phyloP scores from a whole-genome alignment of 371 early-diverging fungal genomes.

The Syncephalastrum racemosum region DNA sequence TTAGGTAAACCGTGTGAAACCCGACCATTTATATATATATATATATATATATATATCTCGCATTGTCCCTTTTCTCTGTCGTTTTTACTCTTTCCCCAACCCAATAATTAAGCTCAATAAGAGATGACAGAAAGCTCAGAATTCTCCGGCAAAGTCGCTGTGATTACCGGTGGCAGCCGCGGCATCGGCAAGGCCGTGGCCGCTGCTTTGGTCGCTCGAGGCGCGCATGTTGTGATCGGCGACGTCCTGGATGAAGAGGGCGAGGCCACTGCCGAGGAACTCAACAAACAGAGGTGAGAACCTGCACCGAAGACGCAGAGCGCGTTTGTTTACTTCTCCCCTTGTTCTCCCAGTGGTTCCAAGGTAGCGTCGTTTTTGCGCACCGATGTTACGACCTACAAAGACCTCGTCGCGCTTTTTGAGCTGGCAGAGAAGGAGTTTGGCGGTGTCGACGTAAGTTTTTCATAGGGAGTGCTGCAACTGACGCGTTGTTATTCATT shows the following conservation, averaged over 20 bases:
- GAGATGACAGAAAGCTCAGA: neutral
- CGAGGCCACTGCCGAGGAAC: slow-evolving; percentile 26
- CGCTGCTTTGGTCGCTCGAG: slow-evolving; percentile 42
- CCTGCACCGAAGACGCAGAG: too few relatives aligned
- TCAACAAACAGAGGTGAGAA: slow-evolving; percentile 28
- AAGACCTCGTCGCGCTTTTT: slow-evolving; percentile 42
- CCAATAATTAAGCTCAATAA: too few relatives aligned
- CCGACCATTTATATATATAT: too few relatives aligned
- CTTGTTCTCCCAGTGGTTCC: neutral
- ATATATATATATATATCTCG: too few relatives aligned
- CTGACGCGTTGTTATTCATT: neutral
- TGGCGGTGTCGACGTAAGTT: slow-evolving; percentile 55
- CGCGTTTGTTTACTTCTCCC: too few relatives aligned
- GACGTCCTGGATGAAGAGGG: slow-evolving; percentile 59
- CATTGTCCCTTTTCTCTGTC: too few relatives aligned
- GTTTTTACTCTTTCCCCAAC: too few relatives aligned
- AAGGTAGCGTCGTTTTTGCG: slow-evolving; percentile 30
- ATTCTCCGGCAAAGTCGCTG: slow-evolving; percentile 48
- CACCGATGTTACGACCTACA: slow-evolving; percentile 56
- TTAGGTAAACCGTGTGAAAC: too few relatives aligned
- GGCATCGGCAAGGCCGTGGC: slow-evolving; percentile 65
- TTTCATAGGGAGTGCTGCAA: neutral
- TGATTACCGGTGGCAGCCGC: slow-evolving; percentile 63
- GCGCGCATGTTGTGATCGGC: slow-evolving; percentile 60
- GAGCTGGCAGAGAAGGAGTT: slow-evolving; percentile 40